Evolutionary conservation across 768 basidiomycete species (phyloP).

Genomic region (Boletus subcaerulescens): DNA sequence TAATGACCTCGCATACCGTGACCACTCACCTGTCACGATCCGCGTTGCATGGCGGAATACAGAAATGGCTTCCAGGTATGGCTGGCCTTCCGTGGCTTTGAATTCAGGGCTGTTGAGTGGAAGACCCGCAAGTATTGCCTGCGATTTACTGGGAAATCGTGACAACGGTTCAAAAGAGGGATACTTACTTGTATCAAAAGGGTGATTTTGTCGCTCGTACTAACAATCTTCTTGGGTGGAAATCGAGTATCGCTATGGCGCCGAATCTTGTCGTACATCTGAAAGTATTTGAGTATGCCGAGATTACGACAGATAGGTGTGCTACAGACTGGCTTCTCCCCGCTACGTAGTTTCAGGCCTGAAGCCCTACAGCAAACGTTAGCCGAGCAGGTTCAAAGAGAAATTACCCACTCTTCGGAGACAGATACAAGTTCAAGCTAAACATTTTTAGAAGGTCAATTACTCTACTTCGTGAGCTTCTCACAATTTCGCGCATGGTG

Average conservation of each 20-base stretch:
- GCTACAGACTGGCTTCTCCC: constrained; percentile 64
- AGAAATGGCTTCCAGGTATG: constrained; percentile 61
- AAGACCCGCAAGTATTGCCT: constrained; percentile 75
- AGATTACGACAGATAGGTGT: neutral
- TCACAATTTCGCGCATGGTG: constrained; percentile 65
- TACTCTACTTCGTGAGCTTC: constrained; percentile 14
- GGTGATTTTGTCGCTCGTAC: constrained; percentile 74
- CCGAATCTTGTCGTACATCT: constrained; percentile 66
- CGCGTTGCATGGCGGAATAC: constrained; percentile 77
- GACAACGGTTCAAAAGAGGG: neutral
- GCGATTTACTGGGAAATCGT: constrained; percentile 5
- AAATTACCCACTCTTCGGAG: constrained; percentile 59
- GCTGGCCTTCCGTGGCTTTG: constrained; percentile 68
- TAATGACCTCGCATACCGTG: neutral
- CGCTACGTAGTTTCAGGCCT: constrained; percentile 64
- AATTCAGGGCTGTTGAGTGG: constrained; percentile 68
- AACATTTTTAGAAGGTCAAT: constrained; percentile 3
- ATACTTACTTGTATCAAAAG: constrained; percentile 68
- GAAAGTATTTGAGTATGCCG: neutral
- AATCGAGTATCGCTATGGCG: constrained; percentile 79
- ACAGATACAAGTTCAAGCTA: constrained; percentile 64
- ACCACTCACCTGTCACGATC: constrained; percentile 63
- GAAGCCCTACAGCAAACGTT: constrained; percentile 47
- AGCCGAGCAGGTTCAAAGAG: neutral
- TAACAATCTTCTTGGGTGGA: constrained; percentile 65